Evolutionary conservation across 208 protist species (phyloP), one percentile per base, ranked within the genome.

Genomic region (Trypanosoma vivax): DNA sequence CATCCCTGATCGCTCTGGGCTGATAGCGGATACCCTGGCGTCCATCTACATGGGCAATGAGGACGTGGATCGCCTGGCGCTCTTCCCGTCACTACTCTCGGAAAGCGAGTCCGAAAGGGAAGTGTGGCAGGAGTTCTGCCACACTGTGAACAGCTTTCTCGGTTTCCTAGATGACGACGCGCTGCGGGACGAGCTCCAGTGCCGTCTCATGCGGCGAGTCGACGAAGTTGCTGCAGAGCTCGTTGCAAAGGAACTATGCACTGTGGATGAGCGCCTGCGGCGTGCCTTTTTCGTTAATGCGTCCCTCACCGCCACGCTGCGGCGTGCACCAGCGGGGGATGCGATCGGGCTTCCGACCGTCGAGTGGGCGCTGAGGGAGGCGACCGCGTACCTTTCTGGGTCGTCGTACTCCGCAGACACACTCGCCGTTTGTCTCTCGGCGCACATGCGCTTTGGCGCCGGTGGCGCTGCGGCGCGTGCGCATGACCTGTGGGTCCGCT

Each of bases 21-120:
- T 94, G 50, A 74, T 94, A 24, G 65, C 80, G 5, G 87, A 94
- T 60, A 90, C 81, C 4, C 11, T 78, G 29, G 83, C 83, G 2
- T 61, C 70, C 7, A 69, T 91, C 25, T 66, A 75, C 16, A 89
- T 88, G 77, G 86, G 86, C n/a, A 69, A 78, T 57, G 65, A 80
- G 16, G 82, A 88, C 55, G 37, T 83, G 23, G 30, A 47, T 7
- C 79, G 82, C 10, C 58, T 90, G 9, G 46, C 54, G 11, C 50
- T 45, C 13, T 61, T 90, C 27, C 54, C 62, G 28, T 58, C 39
- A 7, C 50, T 48, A 3, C 70, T 93, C 31, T 42, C 50, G 33
- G 47, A 50, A 55, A n/a, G 60, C 9, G 86, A 93, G 64, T 52
- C 38, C 27, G 50, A 84, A 50, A 68, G 52, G 21, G 58, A 59